Evolutionary conservation across 495 filamentous ascomycete species (phyloP).

Genomic region (Entonaema liquescens): DNA sequence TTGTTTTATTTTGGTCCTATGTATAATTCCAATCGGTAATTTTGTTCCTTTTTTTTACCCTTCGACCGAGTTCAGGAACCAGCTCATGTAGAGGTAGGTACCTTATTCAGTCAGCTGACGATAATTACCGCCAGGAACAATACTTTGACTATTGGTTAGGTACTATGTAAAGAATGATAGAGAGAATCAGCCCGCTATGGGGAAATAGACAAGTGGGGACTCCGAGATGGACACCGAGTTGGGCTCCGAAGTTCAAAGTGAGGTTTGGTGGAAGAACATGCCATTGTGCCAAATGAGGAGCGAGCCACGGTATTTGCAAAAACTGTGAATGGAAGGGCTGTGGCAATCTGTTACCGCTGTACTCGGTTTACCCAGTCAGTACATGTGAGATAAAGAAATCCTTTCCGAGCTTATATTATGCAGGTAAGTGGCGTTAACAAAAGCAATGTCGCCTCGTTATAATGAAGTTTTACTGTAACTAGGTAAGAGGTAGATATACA

Average conservation of each 20-base stretch:
- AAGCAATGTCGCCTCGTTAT: background rate
- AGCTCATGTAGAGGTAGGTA: background rate
- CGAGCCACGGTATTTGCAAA: constrained; percentile 1
- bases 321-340: background rate
- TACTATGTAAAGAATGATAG: background rate
- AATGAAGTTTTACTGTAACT: background rate
- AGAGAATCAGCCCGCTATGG: background rate
- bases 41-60: background rate
- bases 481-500: no score
- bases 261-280: background rate
- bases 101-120: background rate
- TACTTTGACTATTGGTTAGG: background rate
- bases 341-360: background rate
- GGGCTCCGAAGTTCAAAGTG: background rate
- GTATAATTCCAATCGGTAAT: background rate
- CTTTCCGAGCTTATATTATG: background rate
- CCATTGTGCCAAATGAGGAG: background rate
- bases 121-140: background rate
- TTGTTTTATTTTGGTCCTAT: background rate
- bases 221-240: background rate
- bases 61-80: background rate
- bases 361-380: background rate
- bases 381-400: background rate
- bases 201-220: background rate
- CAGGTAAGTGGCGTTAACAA: background rate